Conservation (phyloP, 78 protist genomes). For the Dictyostelium discoideum region DNA sequence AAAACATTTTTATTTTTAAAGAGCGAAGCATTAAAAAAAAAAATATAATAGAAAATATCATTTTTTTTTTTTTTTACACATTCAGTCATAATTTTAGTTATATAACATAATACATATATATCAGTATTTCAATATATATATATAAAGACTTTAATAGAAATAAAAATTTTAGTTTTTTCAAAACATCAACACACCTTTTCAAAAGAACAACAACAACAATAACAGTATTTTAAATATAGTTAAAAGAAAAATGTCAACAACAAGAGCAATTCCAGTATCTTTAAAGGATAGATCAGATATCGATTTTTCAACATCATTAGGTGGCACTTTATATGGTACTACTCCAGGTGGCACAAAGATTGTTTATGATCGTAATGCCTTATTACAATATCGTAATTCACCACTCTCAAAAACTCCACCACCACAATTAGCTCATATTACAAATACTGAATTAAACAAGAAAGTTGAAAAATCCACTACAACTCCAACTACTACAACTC, state of each 20-base stretch:
- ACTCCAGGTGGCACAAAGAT: constrained; percentile 88
- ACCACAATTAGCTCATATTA: constrained; percentile 54
- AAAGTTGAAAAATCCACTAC: neutral
- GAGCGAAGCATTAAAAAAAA: neutral
- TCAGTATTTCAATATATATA: neutral
- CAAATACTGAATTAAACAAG: constrained; percentile 22
- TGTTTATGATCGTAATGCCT: constrained; percentile 71
- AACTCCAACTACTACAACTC: neutral
- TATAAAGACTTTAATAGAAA: neutral
- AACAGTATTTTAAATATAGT: neutral
- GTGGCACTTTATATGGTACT: constrained; percentile 85
- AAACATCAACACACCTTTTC: neutral
- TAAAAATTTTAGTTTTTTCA: neutral
- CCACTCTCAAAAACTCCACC: constrained; percentile 87
- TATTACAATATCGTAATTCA: constrained; percentile 78
- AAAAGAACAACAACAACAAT: neutral
- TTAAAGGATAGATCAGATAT: constrained; percentile 44
- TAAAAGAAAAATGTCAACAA: constrained; percentile 30
- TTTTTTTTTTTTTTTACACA: neutral
- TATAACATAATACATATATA: neutral
- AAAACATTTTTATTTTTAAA: neutral
- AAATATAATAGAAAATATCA: neutral
- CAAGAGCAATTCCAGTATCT: constrained; percentile 73
- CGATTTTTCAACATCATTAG: constrained; percentile 79
- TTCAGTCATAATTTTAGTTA: neutral